Base-by-base conservation (phyloP, 2,329 filamentous ascomycete genomes). In the Chaetothyriales sp. region DNA sequence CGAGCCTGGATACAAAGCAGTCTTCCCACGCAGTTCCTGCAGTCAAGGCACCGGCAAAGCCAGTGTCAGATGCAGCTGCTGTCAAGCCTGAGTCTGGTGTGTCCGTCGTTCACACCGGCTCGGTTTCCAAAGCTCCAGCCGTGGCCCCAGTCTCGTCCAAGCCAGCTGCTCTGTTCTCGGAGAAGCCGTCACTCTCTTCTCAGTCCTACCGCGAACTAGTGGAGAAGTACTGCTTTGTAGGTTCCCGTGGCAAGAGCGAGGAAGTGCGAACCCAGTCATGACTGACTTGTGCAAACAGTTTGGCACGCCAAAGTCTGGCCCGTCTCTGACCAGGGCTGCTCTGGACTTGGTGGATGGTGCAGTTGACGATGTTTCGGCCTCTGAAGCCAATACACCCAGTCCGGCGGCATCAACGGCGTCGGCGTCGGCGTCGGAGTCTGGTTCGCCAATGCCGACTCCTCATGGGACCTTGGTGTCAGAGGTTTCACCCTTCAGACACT, bases 211-310 rank as follows among this genome's bases (percentile, higher is more conserved):
- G 94, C 71, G 92, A 98, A 71, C 79, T 98, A 59, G 85, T 98
- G 69, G 89, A 94, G 75, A 95, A 94, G 75, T 98, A 95, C 77
- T 98, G 92, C 78, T 98, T 97, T 81, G 90, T 95, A 90, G 82
- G 90, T 94, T 77, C 77, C 65, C 69, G 69, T 54, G 50, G 58
- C 54, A 60, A 58, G 47, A 59, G 55, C 57, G 54, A 59, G 55
- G 52, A 57, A 47, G 54, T 58, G 44, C 58, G 46, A 43, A 60
- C 55, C 52, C 58, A 56, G 54, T 58, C 52, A 61, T 47, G 54
- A 56, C 59, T 61, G 60, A 61, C 58, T 52, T 29, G 53, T 60
- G 63, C 60, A 51, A 51, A 59, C 65, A 76, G 74, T 77, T 73
- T 67, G 75, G 75, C 52, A 75, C 73, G 50, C 65, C 68, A 37